phyloP scores from a whole-genome alignment of 1,139 yeast genomes.

The Taphrina communis region DNA sequence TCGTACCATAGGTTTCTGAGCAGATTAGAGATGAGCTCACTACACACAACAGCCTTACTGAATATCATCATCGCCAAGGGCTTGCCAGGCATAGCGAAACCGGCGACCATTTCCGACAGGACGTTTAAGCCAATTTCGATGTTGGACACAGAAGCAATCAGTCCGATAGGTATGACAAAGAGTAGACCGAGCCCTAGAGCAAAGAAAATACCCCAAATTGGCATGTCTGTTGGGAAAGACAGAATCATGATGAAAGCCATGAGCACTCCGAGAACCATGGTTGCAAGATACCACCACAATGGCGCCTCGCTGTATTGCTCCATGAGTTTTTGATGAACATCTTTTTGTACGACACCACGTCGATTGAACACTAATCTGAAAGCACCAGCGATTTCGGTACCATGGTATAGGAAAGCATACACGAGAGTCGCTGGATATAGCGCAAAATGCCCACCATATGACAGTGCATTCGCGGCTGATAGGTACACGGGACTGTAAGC shows the following conservation, averaged over 20 bases:
- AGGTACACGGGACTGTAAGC: conserved; percentile 66
- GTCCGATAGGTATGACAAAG: conserved; percentile 45
- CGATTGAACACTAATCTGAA: conserved; percentile 24
- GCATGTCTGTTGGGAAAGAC: conserved; percentile 55
- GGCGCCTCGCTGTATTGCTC: conserved; percentile 55
- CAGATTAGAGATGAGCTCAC: neutral
- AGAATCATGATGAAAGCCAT: conserved; percentile 60
- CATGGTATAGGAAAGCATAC: conserved; percentile 64
- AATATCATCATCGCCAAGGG: conserved; percentile 67
- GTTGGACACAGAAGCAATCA: conserved; percentile 51
- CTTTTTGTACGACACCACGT: conserved; percentile 10
- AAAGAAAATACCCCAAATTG: conserved; percentile 51
- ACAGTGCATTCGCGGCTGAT: conserved; percentile 65
- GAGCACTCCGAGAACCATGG: conserved; percentile 58
- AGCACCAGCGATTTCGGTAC: conserved; percentile 59
- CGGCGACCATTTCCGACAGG: conserved; percentile 67
- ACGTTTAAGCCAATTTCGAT: conserved; percentile 65
- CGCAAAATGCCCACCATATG: conserved; percentile 68
- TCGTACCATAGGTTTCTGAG: conserved; percentile 57
- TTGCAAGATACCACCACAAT: conserved; percentile 66
- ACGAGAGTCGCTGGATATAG: conserved; percentile 61
- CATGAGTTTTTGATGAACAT: conserved; percentile 32
- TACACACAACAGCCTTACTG: conserved; percentile 50
- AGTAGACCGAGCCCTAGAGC: conserved; percentile 56
- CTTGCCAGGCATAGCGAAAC: conserved; percentile 67